A percentile compares a stretch with the other conserved stretches of the same genome.
These are phyloP conservation scores for Candida pseudoviswanathii DNA, from an alignment of 1,139 yeast genomes.

Conservation along the genomic window DNA sequence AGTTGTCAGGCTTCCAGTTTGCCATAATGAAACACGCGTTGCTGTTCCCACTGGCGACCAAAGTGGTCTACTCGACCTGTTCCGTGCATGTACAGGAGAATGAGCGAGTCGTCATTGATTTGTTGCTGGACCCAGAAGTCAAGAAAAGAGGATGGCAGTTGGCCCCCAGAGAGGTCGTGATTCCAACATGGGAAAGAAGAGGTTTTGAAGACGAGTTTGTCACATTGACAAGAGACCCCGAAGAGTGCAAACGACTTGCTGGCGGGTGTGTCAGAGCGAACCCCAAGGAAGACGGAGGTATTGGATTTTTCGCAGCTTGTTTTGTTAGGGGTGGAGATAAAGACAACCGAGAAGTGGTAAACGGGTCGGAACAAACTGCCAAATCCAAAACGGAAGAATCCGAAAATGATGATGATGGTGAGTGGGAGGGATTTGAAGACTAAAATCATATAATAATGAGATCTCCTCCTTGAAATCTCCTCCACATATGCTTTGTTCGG, in stretches of 20 bases:
- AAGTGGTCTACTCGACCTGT: constrained; percentile 94
- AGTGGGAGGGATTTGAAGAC: constrained; percentile 21
- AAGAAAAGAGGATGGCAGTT: constrained; percentile 73
- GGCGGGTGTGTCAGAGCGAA: constrained; percentile 84
- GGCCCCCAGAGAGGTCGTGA: constrained; percentile 60
- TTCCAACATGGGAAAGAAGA: constrained; percentile 84
- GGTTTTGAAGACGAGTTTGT: constrained; percentile 72
- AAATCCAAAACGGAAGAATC: constrained; percentile 10
- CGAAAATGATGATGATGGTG: constrained; percentile 16
- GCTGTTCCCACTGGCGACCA: constrained; percentile 70
- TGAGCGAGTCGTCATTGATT: constrained; percentile 82
- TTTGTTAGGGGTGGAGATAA: constrained; percentile 41
- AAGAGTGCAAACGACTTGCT: constrained; percentile 56
- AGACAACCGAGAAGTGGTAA: background rate
- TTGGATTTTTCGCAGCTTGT: constrained; percentile 94
- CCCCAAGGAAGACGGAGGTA: constrained; percentile 92
- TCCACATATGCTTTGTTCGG: no score
- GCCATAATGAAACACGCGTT: constrained; percentile 88
- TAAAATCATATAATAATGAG: background rate
- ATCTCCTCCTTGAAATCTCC: background rate
- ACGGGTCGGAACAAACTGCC: constrained; percentile 17
- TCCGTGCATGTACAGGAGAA: constrained; percentile 93
- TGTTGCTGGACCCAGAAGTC: constrained; percentile 65
- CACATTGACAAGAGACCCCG: constrained; percentile 46
- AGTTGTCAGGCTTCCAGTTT: constrained; percentile 82